Conservation (phyloP, 169 alveolate genomes). For the Babesia ovis region DNA sequence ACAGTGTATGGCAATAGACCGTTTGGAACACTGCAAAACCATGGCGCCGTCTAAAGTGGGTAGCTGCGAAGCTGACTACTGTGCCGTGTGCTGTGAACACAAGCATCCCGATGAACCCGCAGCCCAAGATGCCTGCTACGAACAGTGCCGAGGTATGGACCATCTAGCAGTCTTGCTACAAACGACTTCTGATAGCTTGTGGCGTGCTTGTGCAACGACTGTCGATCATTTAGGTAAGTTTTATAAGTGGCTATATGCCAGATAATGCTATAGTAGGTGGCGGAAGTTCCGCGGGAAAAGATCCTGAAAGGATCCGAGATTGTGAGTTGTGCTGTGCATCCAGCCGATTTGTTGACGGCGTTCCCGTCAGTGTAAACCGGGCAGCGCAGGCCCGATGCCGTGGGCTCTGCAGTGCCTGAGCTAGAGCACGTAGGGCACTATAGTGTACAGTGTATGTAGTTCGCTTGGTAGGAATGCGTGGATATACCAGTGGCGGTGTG, state of each 20-base stretch:
- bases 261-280: background rate
- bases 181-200: conserved; percentile 45
- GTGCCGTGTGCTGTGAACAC: conserved; percentile 55
- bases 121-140: conserved; percentile 45
- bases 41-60: conserved; percentile 47
- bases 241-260: background rate
- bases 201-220: conserved; percentile 50
- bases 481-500: conserved; percentile 49
- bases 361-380: conserved; percentile 31
- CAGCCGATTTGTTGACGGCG: conserved; percentile 18
- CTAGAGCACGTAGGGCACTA: conserved; percentile 51
- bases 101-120: conserved; percentile 40
- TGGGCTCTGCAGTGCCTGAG: conserved; percentile 22
- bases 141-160: conserved; percentile 39
- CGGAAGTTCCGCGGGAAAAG: background rate
- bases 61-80: conserved; percentile 57
- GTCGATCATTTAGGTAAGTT: background rate
- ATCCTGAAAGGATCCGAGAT: conserved; percentile 5
- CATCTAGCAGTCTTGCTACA: conserved; percentile 47
- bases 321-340: conserved; percentile 64
- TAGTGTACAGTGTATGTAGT: conserved; percentile 26
- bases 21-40: conserved; percentile 49
- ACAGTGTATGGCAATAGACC: conserved; percentile 40
- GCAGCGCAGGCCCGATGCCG: conserved; percentile 53
- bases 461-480: conserved; percentile 34